Evolutionary conservation across 345 rosid genomes (phyloP).

Genomic region (Populus simonii): DNA sequence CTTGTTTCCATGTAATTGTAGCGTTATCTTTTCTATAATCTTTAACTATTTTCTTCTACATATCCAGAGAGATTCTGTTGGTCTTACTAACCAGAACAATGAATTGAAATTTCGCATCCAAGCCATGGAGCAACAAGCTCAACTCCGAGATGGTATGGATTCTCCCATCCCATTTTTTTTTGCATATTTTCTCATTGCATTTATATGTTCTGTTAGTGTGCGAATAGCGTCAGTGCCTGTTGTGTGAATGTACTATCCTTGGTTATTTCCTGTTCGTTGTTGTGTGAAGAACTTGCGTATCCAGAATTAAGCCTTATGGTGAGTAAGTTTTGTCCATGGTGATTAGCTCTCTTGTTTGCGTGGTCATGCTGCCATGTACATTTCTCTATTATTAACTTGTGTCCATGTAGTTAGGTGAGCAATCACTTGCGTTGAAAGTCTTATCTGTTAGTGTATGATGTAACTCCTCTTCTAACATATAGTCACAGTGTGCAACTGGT

Average conservation of each 20-base stretch:
- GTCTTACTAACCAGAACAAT: constrained; percentile 86
- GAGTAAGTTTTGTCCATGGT: not conserved
- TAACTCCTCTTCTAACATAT: not conserved
- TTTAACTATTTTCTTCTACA: constrained; percentile 5
- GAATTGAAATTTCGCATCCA: constrained; percentile 93
- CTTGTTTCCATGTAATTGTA: not conserved
- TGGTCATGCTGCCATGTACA: not conserved
- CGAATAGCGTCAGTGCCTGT: not conserved
- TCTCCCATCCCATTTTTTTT: not conserved
- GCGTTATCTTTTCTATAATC: not conserved
- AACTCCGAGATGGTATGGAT: constrained; percentile 77
- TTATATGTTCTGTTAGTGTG: not conserved
- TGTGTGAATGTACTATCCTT: not conserved
- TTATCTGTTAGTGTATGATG: not conserved
- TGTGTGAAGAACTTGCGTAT: not conserved
- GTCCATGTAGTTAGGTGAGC: not conserved
- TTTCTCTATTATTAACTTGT: not conserved
- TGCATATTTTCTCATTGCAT: not conserved
- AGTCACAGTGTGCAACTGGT: no score
- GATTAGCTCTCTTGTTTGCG: not conserved
- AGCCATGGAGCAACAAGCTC: constrained; percentile 98
- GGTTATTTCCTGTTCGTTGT: not conserved
- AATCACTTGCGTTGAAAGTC: not conserved
- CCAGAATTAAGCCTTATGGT: not conserved
- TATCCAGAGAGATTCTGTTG: constrained; percentile 81